Conservation (phyloP, 2,329 filamentous ascomycete species). For the Aspergillus thermomutatus region DNA sequence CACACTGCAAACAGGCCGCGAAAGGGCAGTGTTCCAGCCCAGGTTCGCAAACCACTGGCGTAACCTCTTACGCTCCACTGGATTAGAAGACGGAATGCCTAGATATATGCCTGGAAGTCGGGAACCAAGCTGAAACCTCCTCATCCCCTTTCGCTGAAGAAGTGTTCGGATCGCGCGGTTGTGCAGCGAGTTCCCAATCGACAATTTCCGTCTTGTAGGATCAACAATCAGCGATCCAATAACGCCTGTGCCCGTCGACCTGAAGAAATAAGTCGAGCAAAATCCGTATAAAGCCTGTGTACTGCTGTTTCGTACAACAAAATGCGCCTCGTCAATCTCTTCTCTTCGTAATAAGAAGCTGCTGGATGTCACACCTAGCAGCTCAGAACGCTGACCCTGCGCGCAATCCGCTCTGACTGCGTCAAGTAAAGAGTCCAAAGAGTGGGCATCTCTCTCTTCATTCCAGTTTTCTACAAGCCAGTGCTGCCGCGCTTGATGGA, state of each 20-base stretch:
- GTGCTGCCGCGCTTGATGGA: conserved; percentile 83
- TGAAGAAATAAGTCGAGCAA: conserved; percentile 80
- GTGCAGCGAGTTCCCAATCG: conserved; percentile 86
- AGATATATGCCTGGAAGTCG: conserved; percentile 81
- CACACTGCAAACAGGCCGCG: conserved; percentile 66
- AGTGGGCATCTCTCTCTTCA: conserved; percentile 69
- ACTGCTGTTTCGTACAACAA: conserved; percentile 90
- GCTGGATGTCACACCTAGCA: conserved; percentile 65
- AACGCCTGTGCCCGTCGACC: conserved; percentile 66
- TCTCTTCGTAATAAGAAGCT: conserved; percentile 72
- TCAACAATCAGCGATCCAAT: conserved; percentile 89
- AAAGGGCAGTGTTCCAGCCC: conserved; percentile 75
- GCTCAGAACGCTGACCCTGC: conserved; percentile 64
- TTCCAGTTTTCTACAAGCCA: conserved; percentile 93
- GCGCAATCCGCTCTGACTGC: conserved; percentile 60
- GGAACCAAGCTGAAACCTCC: conserved; percentile 76
- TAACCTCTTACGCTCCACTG: conserved; percentile 57
- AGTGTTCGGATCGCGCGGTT: conserved; percentile 77
- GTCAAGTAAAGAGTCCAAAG: conserved; percentile 71
- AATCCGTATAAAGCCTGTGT: conserved; percentile 90
- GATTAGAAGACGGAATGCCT: conserved; percentile 71
- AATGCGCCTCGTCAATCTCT: conserved; percentile 76
- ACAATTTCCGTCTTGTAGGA: conserved; percentile 77
- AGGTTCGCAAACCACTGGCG: conserved; percentile 85
- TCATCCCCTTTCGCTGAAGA: conserved; percentile 66